Evolutionary conservation across 352 stramenopile genomes (phyloP).

Genomic region (Phytopythium kandeliae): DNA sequence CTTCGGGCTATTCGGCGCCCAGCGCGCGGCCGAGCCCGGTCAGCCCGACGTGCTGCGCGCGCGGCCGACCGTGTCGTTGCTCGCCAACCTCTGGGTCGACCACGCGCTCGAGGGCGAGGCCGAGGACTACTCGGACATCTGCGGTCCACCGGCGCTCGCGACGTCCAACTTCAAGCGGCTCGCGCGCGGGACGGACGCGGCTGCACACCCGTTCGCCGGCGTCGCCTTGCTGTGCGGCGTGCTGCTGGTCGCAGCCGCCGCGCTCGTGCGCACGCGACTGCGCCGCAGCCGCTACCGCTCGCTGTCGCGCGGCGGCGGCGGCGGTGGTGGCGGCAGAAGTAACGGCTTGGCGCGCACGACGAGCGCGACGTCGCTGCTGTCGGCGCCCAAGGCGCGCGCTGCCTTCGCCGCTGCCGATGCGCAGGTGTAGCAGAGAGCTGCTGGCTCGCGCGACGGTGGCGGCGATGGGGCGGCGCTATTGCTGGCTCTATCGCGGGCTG

Average conservation of each 20-base stretch:
- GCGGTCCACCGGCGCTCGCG: neutral
- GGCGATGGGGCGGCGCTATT: too few species aligned
- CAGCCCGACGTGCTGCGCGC: constrained; percentile 30
- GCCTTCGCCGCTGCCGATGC: neutral
- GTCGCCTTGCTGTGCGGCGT: neutral
- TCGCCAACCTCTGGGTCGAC: constrained; percentile 38
- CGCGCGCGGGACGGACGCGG: neutral
- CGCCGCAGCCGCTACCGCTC: constrained; percentile 5
- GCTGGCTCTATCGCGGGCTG: too few species aligned
- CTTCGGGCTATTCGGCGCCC: constrained; percentile 41
- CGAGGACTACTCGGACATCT: constrained; percentile 19
- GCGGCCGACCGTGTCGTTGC: constrained; percentile 44
- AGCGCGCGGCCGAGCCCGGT: constrained; percentile 11
- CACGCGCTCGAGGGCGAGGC: constrained; percentile 28
- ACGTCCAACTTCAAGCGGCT: constrained; percentile 3
- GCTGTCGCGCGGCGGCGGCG: neutral
- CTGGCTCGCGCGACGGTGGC: too few species aligned
- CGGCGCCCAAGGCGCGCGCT: neutral
- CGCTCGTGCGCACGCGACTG: neutral
- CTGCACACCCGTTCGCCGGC: neutral
- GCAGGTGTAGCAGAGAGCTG: neutral
- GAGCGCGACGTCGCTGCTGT: constrained; percentile 4
- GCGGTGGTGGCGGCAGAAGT: too few species aligned
- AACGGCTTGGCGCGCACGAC: neutral
- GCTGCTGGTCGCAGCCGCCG: constrained; percentile 1